phyloP scores from a whole-genome alignment of 176 grass and related monocot species.

The Elymus sibiricus region DNA sequence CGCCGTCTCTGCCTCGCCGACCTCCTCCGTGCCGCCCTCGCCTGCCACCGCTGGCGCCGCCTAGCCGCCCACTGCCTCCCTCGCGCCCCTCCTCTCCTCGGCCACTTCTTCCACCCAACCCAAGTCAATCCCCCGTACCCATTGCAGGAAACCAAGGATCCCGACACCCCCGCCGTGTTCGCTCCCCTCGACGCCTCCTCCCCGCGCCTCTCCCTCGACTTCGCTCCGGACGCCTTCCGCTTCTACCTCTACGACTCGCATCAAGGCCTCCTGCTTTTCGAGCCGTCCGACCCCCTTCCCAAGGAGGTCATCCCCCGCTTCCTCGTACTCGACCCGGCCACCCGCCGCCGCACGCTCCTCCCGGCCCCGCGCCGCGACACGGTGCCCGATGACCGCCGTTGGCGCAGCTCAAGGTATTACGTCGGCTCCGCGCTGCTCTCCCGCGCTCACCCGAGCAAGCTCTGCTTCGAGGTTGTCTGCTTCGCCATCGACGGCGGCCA shows the following conservation, averaged over 20 bases:
- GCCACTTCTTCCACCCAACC: not conserved
- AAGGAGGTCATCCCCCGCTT: not conserved
- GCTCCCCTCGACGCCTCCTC: not conserved
- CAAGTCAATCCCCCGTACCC: not conserved
- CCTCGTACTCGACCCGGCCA: slow-evolving; percentile 11
- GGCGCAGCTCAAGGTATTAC: not conserved
- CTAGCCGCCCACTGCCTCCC: not conserved
- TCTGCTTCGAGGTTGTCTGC: slow-evolving; percentile 3
- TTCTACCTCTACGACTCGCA: slow-evolving; percentile 13
- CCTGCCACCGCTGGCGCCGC: not conserved
- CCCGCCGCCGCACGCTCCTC: not conserved
- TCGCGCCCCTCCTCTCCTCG: not conserved
- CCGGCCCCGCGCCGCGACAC: not conserved
- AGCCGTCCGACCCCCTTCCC: not conserved
- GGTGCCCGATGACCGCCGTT: not conserved
- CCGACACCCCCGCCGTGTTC: not conserved
- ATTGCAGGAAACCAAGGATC: not conserved
- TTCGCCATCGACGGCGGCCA: not conserved
- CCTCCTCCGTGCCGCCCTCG: not conserved
- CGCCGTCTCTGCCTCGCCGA: not conserved
- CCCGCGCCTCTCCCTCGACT: not conserved
- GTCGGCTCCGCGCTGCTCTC: slow-evolving; percentile 8
- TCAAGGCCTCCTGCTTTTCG: slow-evolving; percentile 12
- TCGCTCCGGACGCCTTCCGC: not conserved
- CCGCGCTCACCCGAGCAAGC: not conserved